phyloP scores from a whole-genome alignment of 2,329 filamentous ascomycete genomes.

The Clonostachys rosea region DNA sequence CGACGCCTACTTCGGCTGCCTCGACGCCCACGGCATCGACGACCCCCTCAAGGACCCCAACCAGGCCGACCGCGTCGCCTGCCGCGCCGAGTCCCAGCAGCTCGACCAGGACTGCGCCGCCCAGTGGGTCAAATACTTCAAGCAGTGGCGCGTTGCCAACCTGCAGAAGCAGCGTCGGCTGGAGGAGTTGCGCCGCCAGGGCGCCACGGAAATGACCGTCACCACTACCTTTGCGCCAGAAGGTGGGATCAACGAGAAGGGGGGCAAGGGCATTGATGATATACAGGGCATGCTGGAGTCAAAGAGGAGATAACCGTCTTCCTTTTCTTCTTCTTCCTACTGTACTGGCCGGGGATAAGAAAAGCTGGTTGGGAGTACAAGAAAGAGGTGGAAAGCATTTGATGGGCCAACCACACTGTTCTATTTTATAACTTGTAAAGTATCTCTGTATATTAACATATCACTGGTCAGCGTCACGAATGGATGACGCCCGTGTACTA shows the following conservation, averaged over 20 bases:
- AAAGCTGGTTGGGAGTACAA: no score
- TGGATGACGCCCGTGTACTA: no score
- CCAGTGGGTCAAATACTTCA: slow-evolving; percentile 98
- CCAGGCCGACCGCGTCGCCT: slow-evolving; percentile 30
- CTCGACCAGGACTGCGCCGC: slow-evolving; percentile 85
- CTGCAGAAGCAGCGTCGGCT: slow-evolving; percentile 78
- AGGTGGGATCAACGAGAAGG: slow-evolving; percentile 18
- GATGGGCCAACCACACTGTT: no score
- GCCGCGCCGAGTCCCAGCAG: slow-evolving; percentile 33
- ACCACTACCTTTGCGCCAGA: slow-evolving; percentile 27
- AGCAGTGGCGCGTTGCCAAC: slow-evolving; percentile 92
- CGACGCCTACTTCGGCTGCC: slow-evolving; percentile 82
- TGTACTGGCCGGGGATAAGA: no score
- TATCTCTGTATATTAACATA: no score
- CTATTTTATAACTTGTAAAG: no score
- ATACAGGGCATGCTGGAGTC: slow-evolving; percentile 32
- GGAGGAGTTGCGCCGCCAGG: slow-evolving; percentile 68
- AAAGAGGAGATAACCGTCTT: slow-evolving; percentile 19
- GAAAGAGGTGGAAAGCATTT: no score
- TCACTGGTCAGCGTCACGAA: no score
- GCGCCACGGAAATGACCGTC: slow-evolving; percentile 56
- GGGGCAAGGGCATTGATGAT: slow-evolving; percentile 24
- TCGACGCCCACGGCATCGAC: slow-evolving; percentile 77
- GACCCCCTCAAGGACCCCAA: slow-evolving; percentile 50
- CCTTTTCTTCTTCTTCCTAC: no score